Conservation (phyloP, 2,329 filamentous ascomycete genomes). For the Dactylonectria macrodidyma region DNA sequence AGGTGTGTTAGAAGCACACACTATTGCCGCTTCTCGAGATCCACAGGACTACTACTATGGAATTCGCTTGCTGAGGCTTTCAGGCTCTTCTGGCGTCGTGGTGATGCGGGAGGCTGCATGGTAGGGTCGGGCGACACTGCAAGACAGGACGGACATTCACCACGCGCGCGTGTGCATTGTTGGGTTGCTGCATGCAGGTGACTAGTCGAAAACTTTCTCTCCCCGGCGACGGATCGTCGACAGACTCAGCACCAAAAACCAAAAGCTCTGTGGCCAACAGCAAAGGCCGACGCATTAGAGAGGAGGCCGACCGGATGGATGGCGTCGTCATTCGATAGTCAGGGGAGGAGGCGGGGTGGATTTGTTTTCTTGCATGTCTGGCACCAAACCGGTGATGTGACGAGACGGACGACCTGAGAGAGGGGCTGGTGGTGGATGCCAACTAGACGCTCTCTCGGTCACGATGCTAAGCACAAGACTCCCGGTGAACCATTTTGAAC, state of each 20-base stretch:
- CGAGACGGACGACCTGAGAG: constrained; percentile 24
- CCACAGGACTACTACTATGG: constrained; percentile 15
- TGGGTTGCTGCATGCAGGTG: constrained; percentile 44
- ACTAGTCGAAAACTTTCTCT: constrained; percentile 42
- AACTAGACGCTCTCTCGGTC: constrained; percentile 26
- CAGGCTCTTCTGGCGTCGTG: constrained; percentile 22
- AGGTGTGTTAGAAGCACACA: constrained; percentile 35
- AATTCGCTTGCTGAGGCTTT: constrained; percentile 33
- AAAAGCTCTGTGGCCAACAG: constrained; percentile 36
- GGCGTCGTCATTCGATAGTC: constrained; percentile 42
- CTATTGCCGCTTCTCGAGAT: constrained; percentile 33
- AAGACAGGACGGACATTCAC: constrained; percentile 43
- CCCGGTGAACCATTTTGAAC: constrained; percentile 11
- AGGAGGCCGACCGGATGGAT: constrained; percentile 35
- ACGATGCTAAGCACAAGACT: constrained; percentile 5
- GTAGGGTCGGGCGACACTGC: constrained; percentile 37
- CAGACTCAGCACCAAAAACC: constrained; percentile 30
- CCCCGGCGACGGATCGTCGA: constrained; percentile 26
- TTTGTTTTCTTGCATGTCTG: constrained; percentile 30
- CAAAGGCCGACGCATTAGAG: constrained; percentile 36
- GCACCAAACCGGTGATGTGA: constrained; percentile 29
- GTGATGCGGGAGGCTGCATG: constrained; percentile 41
- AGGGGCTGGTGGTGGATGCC: constrained; percentile 30
- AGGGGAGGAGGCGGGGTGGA: constrained; percentile 37
- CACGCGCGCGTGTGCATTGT: constrained; percentile 42